Conservation (phyloP, 2,329 filamentous ascomycete species). For the Coleophoma cylindrospora region DNA sequence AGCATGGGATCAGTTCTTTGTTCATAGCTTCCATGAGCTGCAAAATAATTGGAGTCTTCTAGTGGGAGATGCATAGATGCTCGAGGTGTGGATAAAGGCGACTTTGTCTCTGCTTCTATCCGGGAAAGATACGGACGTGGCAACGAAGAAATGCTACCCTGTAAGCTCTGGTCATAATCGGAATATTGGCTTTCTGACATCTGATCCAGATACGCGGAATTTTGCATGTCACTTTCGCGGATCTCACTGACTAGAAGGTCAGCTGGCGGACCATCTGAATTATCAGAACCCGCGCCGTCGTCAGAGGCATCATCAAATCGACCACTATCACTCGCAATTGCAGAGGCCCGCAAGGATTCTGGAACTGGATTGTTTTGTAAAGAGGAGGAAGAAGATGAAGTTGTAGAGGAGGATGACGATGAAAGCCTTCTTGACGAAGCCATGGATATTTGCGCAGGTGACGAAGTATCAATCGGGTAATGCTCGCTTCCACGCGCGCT, state of each 20-base stretch:
- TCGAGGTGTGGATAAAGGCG: conserved; percentile 44
- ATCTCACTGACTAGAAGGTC: conserved; percentile 13
- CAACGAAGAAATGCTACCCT: conserved; percentile 22
- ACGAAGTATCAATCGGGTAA: conserved; percentile 11
- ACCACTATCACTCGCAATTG: conserved; percentile 21
- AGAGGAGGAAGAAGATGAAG: no score
- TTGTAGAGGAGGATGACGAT: conserved; percentile 6
- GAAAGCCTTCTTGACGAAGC: conserved; percentile 13
- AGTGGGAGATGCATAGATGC: conserved; percentile 35
- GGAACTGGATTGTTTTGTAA: conserved; percentile 3
- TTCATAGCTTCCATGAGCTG: neutral
- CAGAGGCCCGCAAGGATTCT: conserved; percentile 9
- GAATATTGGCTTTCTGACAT: conserved; percentile 23
- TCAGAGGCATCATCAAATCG: conserved; percentile 28
- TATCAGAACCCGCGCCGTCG: conserved; percentile 18
- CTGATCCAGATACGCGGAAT: conserved; percentile 25
- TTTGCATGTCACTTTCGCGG: conserved; percentile 21
- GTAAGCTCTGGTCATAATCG: conserved; percentile 22
- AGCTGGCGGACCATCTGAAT: conserved; percentile 12
- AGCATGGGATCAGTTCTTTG: conserved; percentile 6
- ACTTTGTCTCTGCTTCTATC: conserved; percentile 24
- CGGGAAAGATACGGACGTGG: conserved; percentile 2
- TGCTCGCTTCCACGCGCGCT: conserved; percentile 27
- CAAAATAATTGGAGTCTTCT: conserved; percentile 14
- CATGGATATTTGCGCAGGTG: conserved; percentile 10